Conservation (phyloP, 2,329 filamentous ascomycete genomes). For the Anisogramma anomala region DNA sequence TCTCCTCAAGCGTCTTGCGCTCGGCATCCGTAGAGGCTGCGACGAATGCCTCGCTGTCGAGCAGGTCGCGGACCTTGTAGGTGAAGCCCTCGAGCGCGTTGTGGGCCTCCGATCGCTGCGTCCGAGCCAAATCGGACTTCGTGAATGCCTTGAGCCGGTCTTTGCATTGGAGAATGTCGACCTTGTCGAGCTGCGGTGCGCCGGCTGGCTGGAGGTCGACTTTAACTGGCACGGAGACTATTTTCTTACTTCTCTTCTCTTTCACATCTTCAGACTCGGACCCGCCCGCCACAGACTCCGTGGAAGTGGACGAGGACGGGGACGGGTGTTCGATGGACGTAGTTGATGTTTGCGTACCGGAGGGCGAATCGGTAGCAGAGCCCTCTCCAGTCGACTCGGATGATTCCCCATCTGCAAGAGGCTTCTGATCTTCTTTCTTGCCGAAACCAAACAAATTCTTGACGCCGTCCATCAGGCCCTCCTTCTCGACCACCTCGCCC, state of each 20-base stretch:
- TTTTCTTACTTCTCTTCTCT: conserved; percentile 47
- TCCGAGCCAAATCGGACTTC: conserved; percentile 66
- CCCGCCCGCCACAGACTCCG: conserved; percentile 32
- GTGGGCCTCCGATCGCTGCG: conserved; percentile 70
- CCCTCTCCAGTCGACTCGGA: conserved; percentile 28
- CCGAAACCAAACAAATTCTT: conserved; percentile 96
- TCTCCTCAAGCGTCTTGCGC: conserved; percentile 53
- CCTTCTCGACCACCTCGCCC: conserved; percentile 59
- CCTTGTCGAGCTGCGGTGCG: conserved; percentile 35
- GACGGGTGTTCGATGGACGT: conserved; percentile 21
- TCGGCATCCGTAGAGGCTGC: conserved; percentile 58
- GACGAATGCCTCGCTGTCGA: conserved; percentile 66
- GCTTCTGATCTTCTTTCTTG: conserved; percentile 76
- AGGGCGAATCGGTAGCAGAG: conserved; percentile 28
- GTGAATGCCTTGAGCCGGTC: conserved; percentile 76
- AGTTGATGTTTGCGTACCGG: conserved; percentile 29
- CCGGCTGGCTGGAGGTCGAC: conserved; percentile 39
- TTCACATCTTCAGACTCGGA: conserved; percentile 40
- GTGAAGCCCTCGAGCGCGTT: conserved; percentile 92
- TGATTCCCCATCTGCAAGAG: conserved; percentile 49
- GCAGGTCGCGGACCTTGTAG: conserved; percentile 73
- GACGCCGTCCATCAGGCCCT: conserved; percentile 79
- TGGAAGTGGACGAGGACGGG: conserved; percentile 15
- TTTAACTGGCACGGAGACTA: conserved; percentile 42
- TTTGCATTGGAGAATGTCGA: conserved; percentile 41